A percentile compares a stretch with the other conserved stretches of the same genome.
Evolutionary conservation across 2,329 filamentous ascomycete species (phyloP).

Genomic region (Hymenoscyphus infarciens): DNA sequence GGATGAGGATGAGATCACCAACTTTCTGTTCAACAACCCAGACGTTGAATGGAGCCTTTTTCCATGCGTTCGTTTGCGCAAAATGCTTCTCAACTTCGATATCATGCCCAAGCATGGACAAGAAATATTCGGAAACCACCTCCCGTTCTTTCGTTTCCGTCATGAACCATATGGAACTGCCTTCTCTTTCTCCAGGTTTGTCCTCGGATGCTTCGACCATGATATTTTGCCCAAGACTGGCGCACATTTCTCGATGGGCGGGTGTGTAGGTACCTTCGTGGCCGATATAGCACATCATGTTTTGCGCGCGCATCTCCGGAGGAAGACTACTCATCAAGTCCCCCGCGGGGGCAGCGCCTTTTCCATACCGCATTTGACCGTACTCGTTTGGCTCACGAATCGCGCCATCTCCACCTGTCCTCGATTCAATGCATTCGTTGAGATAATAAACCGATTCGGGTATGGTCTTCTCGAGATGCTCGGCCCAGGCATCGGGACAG

Average conservation of each 20-base stretch:
- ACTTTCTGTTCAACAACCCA: slow-evolving; percentile 88
- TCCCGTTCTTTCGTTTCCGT: slow-evolving; percentile 91
- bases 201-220: slow-evolving; percentile 88
- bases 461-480: slow-evolving; percentile 72
- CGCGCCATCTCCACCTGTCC: slow-evolving; percentile 51
- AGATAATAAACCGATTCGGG: slow-evolving; percentile 85
- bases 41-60: slow-evolving; percentile 86
- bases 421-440: slow-evolving; percentile 69
- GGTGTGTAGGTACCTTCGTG: slow-evolving; percentile 97
- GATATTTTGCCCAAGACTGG: slow-evolving; percentile 91
- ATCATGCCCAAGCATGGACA: slow-evolving; percentile 89
- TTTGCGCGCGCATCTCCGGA: slow-evolving; percentile 83
- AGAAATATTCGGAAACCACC: slow-evolving; percentile 87
- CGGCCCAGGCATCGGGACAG: slow-evolving; percentile 81
- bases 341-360: slow-evolving; percentile 62
- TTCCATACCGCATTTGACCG: slow-evolving; percentile 41
- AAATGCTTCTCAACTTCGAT: slow-evolving; percentile 97
- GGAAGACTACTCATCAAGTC: slow-evolving; percentile 95
- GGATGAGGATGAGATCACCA: slow-evolving; percentile 91
- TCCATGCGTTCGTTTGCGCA: slow-evolving; percentile 93
- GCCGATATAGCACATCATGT: slow-evolving; percentile 97
- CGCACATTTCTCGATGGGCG: slow-evolving; percentile 96
- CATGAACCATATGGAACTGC: slow-evolving; percentile 98
- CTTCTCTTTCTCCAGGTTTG: slow-evolving; percentile 71
- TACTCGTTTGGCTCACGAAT: slow-evolving; percentile 43